Base-by-base conservation (phyloP, 2,329 filamentous ascomycete genomes). In the Penicillium sp. region DNA sequence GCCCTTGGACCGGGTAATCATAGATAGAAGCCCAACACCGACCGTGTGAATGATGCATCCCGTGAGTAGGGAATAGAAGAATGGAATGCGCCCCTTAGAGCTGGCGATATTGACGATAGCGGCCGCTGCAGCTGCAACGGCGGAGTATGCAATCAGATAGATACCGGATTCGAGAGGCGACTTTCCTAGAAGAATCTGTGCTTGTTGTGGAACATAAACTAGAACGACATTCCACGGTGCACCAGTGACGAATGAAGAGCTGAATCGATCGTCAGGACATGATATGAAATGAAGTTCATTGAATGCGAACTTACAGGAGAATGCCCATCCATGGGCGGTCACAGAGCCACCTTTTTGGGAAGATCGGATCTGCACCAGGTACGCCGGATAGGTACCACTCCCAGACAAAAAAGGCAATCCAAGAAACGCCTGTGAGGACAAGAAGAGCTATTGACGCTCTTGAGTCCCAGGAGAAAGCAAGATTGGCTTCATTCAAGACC, bases 401-500 rank as follows among this genome's bases (percentile, higher is more conserved):
- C 69, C 74, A 75, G 10, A 60, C 54, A 52, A 74, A 65, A 51
- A 76, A 71, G 3, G 62, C 61, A 31, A 70, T 54, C 62, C 69
- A 73, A 16, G 64, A 58, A 31, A 73, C 69, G 5, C 58, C 63
- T 1, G 60, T 53, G 1, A 67, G 47, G 4, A 67, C 58, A 21
- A 67, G 60, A 14, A 67, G 63, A 6, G 60, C 60, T 39, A 82
- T 73, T 5, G 73, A 58, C 0, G 70, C 69, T 44, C 53, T 49
- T 0, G 74, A 77, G 8, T 59, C 65, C 80, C 80, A 83, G 3
- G 74, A 61, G 50, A 77, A 80, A 6, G 68, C 68, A 19, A 72
- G 63, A 5, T 79, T 79, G 6, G 68, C 79, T 59, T 80, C 72
- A 47, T 82, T 75, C 14, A 82, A 68, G 1, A 75, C 78, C 39